Evolutionary conservation across 2,329 filamentous ascomycete genomes (phyloP), one percentile per base, ranked within the genome.

Genomic region (Teratosphaeria epicoccoides): DNA sequence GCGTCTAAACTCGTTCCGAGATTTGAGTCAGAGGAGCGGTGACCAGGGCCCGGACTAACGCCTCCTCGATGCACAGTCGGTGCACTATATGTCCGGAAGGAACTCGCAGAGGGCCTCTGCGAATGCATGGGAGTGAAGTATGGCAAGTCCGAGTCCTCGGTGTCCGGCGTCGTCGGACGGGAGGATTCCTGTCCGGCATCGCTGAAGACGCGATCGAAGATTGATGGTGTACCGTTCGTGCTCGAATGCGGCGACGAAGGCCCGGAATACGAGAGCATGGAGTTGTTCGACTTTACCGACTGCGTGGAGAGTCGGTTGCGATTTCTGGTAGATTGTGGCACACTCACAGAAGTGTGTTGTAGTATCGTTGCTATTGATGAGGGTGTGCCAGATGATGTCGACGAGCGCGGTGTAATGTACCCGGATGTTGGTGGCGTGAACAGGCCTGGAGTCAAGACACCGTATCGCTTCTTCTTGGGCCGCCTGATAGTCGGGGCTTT

Each of bases 191-290:
- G 73, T 5, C 67, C 73, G 45, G 71, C 74, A 51, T 76, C 77
- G 56, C 76, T 77, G 58, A 85, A 80, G 10, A 79, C 71, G 26
- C 81, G 78, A 66, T 96, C 91, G 61, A 95, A 96, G 46, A 95
- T 74, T 0, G 87, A 82, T 11, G 79, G 88, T 48, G 79, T 79
- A 17, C 84, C 81, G 56, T 73, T 68, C 2, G 82, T 82, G 25
- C 81, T 82, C 1, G 88, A 93, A 44, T 77, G 79, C 0, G 93
- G 90, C 3, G 91, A 96, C 60, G 84, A 89, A 1, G 89, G 84
- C 1, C 85, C 77, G 0, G 90, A 95, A 1, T 85, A 88, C 1
- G 80, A 69, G 1, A 80, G 76, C 52, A 85, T 68, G 6, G 73
- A 81, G 9, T 86, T 83, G 0, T 81, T 81, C 24, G 79, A 78